Percentiles rank a stretch among this genome's conserved stretches.
Evolutionary conservation across 805 yeast genomes (phyloP).

Genomic region (Lipomyces yamadae): DNA sequence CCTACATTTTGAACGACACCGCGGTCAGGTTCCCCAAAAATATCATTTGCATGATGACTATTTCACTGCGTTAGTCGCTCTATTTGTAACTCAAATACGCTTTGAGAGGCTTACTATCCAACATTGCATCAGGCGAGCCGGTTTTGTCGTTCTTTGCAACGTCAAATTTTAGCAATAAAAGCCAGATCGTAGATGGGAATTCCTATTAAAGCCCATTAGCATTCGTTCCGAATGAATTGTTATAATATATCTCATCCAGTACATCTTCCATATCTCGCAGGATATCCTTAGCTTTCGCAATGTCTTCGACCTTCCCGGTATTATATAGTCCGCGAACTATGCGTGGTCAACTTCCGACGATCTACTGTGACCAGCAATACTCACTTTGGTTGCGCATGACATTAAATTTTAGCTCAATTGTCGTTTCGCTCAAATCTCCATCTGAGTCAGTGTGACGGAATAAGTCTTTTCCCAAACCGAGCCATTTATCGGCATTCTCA

Average conservation of each 20-base stretch:
- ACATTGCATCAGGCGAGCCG: slow-evolving; percentile 15
- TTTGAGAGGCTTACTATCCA: slow-evolving; percentile 16
- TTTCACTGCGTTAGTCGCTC: background rate
- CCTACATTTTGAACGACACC: slow-evolving; percentile 18
- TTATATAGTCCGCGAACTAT: slow-evolving; percentile 15
- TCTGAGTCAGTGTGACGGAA: slow-evolving; percentile 8
- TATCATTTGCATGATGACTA: slow-evolving; percentile 32
- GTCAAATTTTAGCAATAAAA: slow-evolving; percentile 21
- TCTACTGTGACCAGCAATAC: background rate
- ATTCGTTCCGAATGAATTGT: background rate
- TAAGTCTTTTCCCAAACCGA: slow-evolving; percentile 16
- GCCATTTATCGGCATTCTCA: slow-evolving; percentile 21
- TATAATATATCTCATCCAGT: background rate
- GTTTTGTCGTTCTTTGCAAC: slow-evolving; percentile 11
- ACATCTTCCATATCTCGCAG: slow-evolving; percentile 26
- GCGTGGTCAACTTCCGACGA: background rate
- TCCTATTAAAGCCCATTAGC: background rate
- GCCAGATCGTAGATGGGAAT: slow-evolving; percentile 25
- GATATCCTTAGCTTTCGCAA: slow-evolving; percentile 19
- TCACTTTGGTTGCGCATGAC: slow-evolving; percentile 17
- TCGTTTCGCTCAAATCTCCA: slow-evolving; percentile 7
- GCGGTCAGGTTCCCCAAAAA: slow-evolving; percentile 19
- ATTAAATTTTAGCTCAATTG: slow-evolving; percentile 19
- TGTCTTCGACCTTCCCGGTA: background rate
- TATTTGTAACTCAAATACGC: background rate